These are phyloP conservation scores for Fusarium sarcochroum DNA, from an alignment of 2,329 filamentous ascomycete genomes.

Conservation along the genomic window DNA sequence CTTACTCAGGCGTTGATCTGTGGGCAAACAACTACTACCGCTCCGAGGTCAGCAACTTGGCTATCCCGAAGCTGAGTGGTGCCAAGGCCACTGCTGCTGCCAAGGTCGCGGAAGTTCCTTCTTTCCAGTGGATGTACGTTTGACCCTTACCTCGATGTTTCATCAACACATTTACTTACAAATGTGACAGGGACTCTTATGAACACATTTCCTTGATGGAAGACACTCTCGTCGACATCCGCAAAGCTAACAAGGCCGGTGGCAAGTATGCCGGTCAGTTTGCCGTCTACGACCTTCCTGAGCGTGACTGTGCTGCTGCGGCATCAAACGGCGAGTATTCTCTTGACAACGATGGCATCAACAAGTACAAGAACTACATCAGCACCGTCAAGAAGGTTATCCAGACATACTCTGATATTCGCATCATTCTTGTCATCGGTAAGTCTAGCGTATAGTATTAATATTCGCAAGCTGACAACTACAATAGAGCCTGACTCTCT, in stretches of 20 bases:
- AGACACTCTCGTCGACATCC: slow-evolving; percentile 61
- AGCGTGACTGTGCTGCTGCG: slow-evolving; percentile 70
- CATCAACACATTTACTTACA: slow-evolving; percentile 13
- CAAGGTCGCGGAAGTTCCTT: slow-evolving; percentile 66
- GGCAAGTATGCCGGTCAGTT: slow-evolving; percentile 63
- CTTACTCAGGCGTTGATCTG: slow-evolving; percentile 63
- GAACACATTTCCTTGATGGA: slow-evolving; percentile 64
- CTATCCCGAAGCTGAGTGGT: slow-evolving; percentile 73
- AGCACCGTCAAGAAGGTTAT: slow-evolving; percentile 61
- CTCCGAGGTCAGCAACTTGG: slow-evolving; percentile 67
- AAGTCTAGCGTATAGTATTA: neutral
- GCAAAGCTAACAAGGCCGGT: slow-evolving; percentile 54
- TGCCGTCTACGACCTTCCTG: slow-evolving; percentile 71
- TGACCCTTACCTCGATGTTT: fast-evolving
- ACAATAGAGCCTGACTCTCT: slow-evolving; percentile 67
- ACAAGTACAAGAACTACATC: slow-evolving; percentile 70
- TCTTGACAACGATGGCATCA: slow-evolving; percentile 64
- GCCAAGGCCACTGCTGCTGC: slow-evolving; percentile 66
- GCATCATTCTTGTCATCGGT: slow-evolving; percentile 62
- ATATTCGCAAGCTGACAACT: neutral
- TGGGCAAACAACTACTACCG: slow-evolving; percentile 70
- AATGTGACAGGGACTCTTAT: slow-evolving; percentile 60
- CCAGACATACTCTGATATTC: slow-evolving; percentile 60
- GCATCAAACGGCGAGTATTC: slow-evolving; percentile 70
- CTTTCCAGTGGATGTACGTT: slow-evolving; percentile 66